phyloP scores from a whole-genome alignment of 306 rosid genomes.

The Betula pendula region DNA sequence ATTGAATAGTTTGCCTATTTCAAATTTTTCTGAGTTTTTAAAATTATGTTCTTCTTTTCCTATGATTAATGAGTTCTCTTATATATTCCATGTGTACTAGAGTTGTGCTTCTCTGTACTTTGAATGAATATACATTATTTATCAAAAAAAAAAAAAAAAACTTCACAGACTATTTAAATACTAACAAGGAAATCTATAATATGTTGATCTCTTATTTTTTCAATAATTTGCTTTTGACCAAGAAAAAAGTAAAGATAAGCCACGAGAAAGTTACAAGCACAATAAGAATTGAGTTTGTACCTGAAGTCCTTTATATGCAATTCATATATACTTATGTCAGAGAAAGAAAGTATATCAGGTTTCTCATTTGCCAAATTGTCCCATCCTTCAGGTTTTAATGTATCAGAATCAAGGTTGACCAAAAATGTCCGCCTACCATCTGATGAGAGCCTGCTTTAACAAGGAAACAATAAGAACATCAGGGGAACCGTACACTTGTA shows the following conservation, averaged over 20 bases:
- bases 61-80: too few species aligned
- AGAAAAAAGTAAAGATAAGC: slow-evolving; percentile 13
- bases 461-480: slow-evolving; percentile 23
- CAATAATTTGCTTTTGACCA: background rate
- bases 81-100: too few species aligned
- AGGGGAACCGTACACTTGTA: background rate
- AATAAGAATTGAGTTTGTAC: slow-evolving; percentile 35
- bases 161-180: background rate
- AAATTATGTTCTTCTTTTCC: too few species aligned
- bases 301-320: slow-evolving; percentile 92
- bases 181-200: background rate
- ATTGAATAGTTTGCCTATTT: too few species aligned
- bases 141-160: too few species aligned
- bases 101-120: too few species aligned
- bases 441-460: slow-evolving; percentile 72
- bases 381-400: slow-evolving; percentile 81
- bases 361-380: slow-evolving; percentile 68
- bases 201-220: background rate
- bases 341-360: slow-evolving; percentile 56
- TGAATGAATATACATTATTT: too few species aligned
- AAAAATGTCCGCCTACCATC: slow-evolving; percentile 72
- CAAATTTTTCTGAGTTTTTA: too few species aligned
- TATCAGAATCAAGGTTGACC: slow-evolving; percentile 55
- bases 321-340: slow-evolving; percentile 90
- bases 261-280: slow-evolving; percentile 9